Evolutionary conservation across 345 rosid species (phyloP).

Genomic region (Syzygium oleosum): DNA sequence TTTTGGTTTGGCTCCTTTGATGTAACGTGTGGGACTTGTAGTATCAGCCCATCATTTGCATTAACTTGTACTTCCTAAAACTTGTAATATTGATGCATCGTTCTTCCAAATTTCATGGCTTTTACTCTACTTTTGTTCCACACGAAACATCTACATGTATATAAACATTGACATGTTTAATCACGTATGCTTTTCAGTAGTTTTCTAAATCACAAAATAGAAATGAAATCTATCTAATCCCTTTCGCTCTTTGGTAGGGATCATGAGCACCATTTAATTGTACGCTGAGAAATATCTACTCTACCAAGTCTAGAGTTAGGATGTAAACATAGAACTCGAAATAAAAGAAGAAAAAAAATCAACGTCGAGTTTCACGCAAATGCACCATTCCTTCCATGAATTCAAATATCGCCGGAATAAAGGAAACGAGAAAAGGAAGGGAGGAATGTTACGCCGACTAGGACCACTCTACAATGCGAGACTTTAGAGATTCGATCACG

Average conservation of each 20-base stretch:
- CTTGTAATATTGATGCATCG: background rate
- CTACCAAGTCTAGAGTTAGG: background rate
- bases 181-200: background rate
- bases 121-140: background rate
- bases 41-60: background rate
- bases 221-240: background rate
- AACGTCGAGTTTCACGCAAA: background rate
- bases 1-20: background rate
- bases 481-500: background rate
- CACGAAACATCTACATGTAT: accelerated
- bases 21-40: background rate
- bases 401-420: background rate
- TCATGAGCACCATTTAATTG: background rate
- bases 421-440: background rate
- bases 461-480: background rate
- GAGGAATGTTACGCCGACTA: background rate
- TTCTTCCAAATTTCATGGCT: background rate
- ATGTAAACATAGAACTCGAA: background rate
- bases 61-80: too few relatives aligned
- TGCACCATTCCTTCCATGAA: accelerated
- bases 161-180: background rate
- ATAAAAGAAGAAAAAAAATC: too few relatives aligned
- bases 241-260: background rate
- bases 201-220: accelerated
- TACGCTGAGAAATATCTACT: background rate